Evolutionary conservation across 441 rosid genomes (phyloP), one percentile per base, ranked within the genome.

Genomic region (Mallotus japonicus): DNA sequence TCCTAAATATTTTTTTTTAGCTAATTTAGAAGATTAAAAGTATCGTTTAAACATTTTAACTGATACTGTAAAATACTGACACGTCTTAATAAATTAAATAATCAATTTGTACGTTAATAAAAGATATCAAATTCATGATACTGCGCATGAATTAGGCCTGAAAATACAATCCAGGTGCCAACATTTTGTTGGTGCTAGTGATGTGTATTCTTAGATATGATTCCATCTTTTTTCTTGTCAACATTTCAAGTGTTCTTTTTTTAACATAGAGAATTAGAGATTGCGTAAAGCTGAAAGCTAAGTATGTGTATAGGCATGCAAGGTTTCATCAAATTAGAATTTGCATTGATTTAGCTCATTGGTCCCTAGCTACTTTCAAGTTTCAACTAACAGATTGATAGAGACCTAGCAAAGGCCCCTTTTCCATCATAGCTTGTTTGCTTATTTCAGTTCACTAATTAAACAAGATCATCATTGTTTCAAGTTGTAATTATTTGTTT

Each of bases 221-320:
- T 70, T 16, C 40, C 40, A 34, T 67, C 17, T 3, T 75, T 72
- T 47, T 14, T 22, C 6, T 37, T 17, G 9, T 49, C 13, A 34
- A 34, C 40, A 3, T 34, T 24, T 34, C 5, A 34, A 34, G 40
- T 34, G 40, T 34, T 34, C 5, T 34, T 34, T 34, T 34, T 34
- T 34, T 32, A 34, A 34, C 40, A 3, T 34, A 34, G 40, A 34
- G 4, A 34, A 34, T 34, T 50, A 56, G 76, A 76, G 79, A 69
- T 74, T 80, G 85, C 77, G 73, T 78, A 67, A 72, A 76, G 82
- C 76, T 62, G 76, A 75, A 65, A 67, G 20, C 22, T 14, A 58
- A 24, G 5, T 3, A 17, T 51, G 37, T 11, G 17, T 51, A 13
- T 32, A 55, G 75, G 78, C 80, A 72, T 77, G 78, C 76, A 77